Evolutionary conservation across 1,139 yeast genomes (phyloP).

Genomic region (Scheffersomyces stambukii): DNA sequence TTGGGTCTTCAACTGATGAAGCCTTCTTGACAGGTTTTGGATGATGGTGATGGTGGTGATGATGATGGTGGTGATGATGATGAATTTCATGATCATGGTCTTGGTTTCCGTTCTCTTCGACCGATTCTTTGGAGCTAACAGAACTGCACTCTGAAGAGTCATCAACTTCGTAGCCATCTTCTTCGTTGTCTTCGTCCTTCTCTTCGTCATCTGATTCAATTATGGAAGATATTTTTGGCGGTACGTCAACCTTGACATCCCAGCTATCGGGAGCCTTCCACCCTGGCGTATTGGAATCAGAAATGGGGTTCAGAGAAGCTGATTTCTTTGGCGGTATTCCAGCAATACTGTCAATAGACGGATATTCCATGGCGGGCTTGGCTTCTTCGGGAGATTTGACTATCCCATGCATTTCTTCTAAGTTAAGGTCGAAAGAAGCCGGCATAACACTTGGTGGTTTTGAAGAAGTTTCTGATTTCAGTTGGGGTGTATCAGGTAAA

Average conservation of each 20-base stretch:
- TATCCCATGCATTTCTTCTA: constrained; percentile 54
- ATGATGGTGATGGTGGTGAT: too few relatives aligned
- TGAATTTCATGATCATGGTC: too few relatives aligned
- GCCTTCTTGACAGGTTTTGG: constrained; percentile 2
- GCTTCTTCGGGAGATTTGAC: constrained; percentile 27
- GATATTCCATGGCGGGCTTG: constrained; percentile 9
- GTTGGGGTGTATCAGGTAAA: neutral
- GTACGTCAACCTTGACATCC: too few relatives aligned
- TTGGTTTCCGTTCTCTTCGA: too few relatives aligned
- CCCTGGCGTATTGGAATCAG: constrained; percentile 7
- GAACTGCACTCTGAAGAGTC: too few relatives aligned
- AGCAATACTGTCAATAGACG: constrained; percentile 1
- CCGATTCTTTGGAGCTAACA: too few relatives aligned
- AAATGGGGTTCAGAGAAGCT: constrained; percentile 1
- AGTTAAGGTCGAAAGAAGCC: constrained; percentile 34
- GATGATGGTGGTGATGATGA: too few relatives aligned
- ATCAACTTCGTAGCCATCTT: constrained; percentile 2
- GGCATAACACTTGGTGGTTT: constrained; percentile 1
- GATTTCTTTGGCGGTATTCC: constrained; percentile 1
- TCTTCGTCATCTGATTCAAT: too few relatives aligned
- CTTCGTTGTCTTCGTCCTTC: constrained; percentile 4
- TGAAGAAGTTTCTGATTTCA: constrained; percentile 2
- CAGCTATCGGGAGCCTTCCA: constrained; percentile 82
- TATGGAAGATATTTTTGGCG: too few relatives aligned
- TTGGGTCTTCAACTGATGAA: constrained; percentile 2